These are phyloP conservation scores for Vitis amurensis DNA, from an alignment of 164 flowering plant genomes.

Conservation along the genomic window DNA sequence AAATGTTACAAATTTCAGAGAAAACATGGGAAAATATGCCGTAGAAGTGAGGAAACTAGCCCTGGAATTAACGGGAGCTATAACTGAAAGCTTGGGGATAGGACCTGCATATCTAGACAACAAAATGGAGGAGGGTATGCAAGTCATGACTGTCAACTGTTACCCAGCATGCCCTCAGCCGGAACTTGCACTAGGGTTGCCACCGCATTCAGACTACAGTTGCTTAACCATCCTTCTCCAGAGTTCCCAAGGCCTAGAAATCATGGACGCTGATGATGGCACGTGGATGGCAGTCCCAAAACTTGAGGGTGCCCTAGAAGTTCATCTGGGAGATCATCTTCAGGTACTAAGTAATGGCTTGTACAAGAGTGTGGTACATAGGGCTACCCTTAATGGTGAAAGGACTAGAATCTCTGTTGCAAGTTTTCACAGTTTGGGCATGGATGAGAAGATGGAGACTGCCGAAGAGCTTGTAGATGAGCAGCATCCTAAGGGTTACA, in stretches of 20 bases:
- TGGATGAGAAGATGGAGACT: constrained; percentile 39
- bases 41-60: constrained; percentile 35
- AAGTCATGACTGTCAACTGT: constrained; percentile 49
- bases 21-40: constrained; percentile 48
- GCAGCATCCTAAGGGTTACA: constrained; percentile 32
- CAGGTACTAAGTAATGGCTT: constrained; percentile 57
- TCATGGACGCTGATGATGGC: constrained; percentile 22
- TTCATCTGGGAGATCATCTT: constrained; percentile 57
- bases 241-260: constrained; percentile 45
- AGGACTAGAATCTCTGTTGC: constrained; percentile 44
- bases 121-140: constrained; percentile 45
- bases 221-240: constrained; percentile 53
- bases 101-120: constrained; percentile 24
- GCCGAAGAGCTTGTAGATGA: constrained; percentile 44
- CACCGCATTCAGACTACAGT: constrained; percentile 58
- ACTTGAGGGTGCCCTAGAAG: constrained; percentile 33
- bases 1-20: constrained; percentile 20
- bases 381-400: constrained; percentile 31
- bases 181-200: constrained; percentile 35
- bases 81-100: constrained; percentile 51
- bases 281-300: constrained; percentile 37
- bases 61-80: constrained; percentile 27
- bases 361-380: constrained; percentile 52
- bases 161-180: constrained; percentile 61
- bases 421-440: constrained; percentile 44